Conservation (phyloP, 2,329 filamentous ascomycete genomes). For the Alternaria alternata region DNA sequence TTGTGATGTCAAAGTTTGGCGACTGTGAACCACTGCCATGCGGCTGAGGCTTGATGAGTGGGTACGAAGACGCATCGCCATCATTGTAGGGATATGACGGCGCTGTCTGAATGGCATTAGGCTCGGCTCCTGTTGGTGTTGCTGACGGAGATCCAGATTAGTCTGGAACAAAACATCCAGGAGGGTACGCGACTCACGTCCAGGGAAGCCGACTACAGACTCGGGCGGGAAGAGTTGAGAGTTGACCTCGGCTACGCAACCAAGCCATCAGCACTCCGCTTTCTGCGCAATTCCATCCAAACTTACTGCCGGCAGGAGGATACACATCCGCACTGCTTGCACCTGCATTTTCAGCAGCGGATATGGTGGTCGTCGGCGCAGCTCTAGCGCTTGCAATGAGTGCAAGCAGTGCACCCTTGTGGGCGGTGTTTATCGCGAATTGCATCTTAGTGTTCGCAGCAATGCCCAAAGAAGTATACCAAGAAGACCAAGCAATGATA, state of each 20-base stretch:
- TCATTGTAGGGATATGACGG: constrained; percentile 41
- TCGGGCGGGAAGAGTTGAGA: constrained; percentile 38
- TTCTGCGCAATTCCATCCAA: not conserved
- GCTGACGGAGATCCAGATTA: constrained; percentile 4
- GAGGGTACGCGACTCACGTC: constrained; percentile 16
- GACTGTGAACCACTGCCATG: constrained; percentile 27
- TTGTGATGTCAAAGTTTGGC: constrained; percentile 36
- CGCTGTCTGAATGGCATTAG: constrained; percentile 39
- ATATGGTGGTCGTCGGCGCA: constrained; percentile 22
- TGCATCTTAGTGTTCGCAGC: constrained; percentile 13
- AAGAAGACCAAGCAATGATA: constrained; percentile 23
- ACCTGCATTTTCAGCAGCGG: constrained; percentile 27
- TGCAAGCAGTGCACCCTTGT: constrained; percentile 19
- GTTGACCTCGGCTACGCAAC: constrained; percentile 30
- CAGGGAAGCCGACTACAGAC: constrained; percentile 37
- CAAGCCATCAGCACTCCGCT: constrained; percentile 8
- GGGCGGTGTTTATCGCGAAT: constrained; percentile 8
- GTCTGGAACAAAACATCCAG: not conserved
- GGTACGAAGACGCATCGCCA: constrained; percentile 29
- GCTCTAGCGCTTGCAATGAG: constrained; percentile 22
- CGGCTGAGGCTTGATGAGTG: constrained; percentile 33
- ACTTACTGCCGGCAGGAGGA: constrained; percentile 39
- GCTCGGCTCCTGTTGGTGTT: constrained; percentile 40
- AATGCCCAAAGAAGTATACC: not conserved
- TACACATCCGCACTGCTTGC: constrained; percentile 28